Conservation (phyloP, 495 filamentous ascomycete genomes). For the Trichoderma asperelloides region DNA sequence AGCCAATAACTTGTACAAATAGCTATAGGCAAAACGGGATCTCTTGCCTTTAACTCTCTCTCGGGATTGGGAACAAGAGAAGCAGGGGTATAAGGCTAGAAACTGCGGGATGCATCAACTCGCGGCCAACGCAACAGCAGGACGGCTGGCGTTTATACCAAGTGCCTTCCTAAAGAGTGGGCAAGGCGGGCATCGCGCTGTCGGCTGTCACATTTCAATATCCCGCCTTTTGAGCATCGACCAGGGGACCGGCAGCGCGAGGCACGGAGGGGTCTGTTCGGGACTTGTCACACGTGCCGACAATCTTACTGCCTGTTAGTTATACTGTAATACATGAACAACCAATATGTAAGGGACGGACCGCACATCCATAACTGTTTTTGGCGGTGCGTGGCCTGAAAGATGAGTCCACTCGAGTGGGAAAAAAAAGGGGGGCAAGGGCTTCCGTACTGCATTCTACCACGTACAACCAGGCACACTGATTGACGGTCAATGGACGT, state of each 20-base stretch:
- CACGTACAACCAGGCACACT: neutral
- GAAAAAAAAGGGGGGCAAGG: neutral
- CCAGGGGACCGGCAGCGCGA: neutral
- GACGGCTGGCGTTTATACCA: neutral
- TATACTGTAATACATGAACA: neutral
- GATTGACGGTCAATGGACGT: neutral
- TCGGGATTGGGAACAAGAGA: neutral
- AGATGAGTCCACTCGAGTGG: neutral
- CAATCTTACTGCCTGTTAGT: neutral
- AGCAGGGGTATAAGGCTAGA: neutral
- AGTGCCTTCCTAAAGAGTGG: neutral
- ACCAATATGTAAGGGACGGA: neutral
- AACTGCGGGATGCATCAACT: slow-evolving; percentile 5
- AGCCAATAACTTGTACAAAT: neutral
- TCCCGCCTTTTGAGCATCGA: neutral
- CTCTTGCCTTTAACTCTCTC: neutral
- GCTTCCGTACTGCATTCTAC: neutral
- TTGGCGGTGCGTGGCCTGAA: neutral
- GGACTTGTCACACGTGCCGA: slow-evolving; percentile 3
- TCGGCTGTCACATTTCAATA: neutral
- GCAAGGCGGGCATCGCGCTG: neutral
- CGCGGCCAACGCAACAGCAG: neutral
- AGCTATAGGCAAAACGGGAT: neutral
- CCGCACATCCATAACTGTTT: neutral
- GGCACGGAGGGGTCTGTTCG: neutral